A percentile compares a stretch with the other conserved stretches of the same genome.
Conservation (phyloP, 441 rosid species). For the Croton setiger region DNA sequence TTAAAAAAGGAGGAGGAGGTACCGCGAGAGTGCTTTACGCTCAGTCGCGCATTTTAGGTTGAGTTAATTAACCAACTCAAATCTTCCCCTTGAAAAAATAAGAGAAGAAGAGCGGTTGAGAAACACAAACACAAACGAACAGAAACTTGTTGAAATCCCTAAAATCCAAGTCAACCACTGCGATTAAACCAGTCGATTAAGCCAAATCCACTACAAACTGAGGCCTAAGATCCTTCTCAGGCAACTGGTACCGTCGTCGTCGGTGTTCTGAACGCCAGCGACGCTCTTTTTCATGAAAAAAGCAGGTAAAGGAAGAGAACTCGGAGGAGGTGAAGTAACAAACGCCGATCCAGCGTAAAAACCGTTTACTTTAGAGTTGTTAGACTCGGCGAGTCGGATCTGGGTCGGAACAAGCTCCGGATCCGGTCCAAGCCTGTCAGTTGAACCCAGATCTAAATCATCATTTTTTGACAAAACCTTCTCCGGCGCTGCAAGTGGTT, state of each 20-base stretch:
- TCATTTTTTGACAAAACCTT: background rate
- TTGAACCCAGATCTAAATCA: conserved; percentile 32
- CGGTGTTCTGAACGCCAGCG: conserved; percentile 18
- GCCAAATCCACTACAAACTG: conserved; percentile 24
- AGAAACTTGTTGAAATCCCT: background rate
- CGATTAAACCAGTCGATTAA: background rate
- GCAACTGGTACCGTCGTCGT: conserved; percentile 47
- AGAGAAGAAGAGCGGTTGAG: conserved; percentile 42
- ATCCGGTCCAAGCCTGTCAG: conserved; percentile 34
- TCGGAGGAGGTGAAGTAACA: conserved; percentile 77
- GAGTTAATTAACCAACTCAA: conserved; percentile 33
- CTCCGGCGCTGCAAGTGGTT: conserved; percentile 25
- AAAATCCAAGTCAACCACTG: background rate
- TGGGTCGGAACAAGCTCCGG: conserved; percentile 26
- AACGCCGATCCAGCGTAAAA: conserved; percentile 83
- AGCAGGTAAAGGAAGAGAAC: conserved; percentile 80
- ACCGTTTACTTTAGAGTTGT: conserved; percentile 14
- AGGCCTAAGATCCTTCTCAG: conserved; percentile 55
- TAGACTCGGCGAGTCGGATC: conserved; percentile 34
- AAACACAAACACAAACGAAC: conserved; percentile 21
- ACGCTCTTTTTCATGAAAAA: conserved; percentile 46
- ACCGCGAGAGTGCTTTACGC: background rate
- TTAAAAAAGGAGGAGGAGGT: too few relatives aligned
- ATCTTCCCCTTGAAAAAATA: conserved; percentile 87
- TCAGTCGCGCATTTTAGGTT: conserved; percentile 1